Base-by-base conservation (phyloP, 805 yeast species). In the Cyberlindnera japonica region DNA sequence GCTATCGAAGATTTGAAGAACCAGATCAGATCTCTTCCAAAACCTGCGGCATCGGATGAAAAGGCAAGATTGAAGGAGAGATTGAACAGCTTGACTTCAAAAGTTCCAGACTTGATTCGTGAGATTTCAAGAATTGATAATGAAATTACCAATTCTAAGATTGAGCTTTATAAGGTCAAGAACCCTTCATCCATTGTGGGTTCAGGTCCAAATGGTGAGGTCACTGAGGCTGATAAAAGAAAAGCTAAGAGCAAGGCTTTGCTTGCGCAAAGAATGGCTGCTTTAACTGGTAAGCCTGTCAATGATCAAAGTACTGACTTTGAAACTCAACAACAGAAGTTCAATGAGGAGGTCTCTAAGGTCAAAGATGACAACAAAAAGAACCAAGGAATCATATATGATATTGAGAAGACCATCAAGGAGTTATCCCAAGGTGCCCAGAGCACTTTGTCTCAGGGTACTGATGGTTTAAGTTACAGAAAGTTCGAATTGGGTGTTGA, bases 201-300 rank as follows among this genome's bases (percentile, higher is more conserved):
- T 5, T 77, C 93, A 6, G 98, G 97, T 7, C 83, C 88, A 34
- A 79, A 83, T 54, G 97, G 97, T 22, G 78, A 79, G 44, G 75
- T 88, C 8, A 90, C 97, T 3, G 96, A 86, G 19, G 64, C 78
- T 12, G 97, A 90, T 58, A 75, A 84, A 44, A 75, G 84, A 48
- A 83, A 84, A 53, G 93, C 91, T 28, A 81, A 75, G 51, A 81
- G 86, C 30, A 83, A 84, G 56, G 95, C 91, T 29, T 65, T 80
- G 41, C 69, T 93, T 51, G 79, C 81, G 48, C 85, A 90, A 37
- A 75, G 95, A 51, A 89, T 91, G 95, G 95, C 96, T 21, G 87
- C 91, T 4, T 73, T 91, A 54, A 90, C 97, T 0, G 96, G 96
- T 6, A 83, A 80, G 54, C 68, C 75, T 7, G 65, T 71, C 3